Conservation (phyloP, 495 filamentous ascomycete genomes). For the Penicillium crystallinum region DNA sequence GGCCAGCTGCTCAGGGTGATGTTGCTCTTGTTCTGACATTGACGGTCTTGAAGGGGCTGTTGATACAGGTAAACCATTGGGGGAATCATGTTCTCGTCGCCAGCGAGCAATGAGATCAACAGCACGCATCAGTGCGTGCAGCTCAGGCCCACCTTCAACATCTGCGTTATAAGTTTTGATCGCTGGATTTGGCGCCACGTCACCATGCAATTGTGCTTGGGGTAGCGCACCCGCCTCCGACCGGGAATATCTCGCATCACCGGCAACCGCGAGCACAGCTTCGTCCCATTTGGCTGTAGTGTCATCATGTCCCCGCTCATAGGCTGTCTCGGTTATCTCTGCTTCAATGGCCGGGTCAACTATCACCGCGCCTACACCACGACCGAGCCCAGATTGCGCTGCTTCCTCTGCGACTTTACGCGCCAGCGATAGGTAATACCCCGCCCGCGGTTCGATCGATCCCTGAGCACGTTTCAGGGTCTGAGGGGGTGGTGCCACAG, state of each 20-base stretch:
- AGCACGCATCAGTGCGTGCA: constrained; percentile 80
- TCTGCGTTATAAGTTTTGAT: constrained; percentile 28
- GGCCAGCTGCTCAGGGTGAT: background rate
- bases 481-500: constrained; percentile 43
- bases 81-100: constrained; percentile 30
- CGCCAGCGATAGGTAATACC: constrained; percentile 65
- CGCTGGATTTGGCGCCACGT: constrained; percentile 26
- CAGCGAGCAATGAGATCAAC: constrained; percentile 81
- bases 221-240: constrained; percentile 35
- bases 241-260: constrained; percentile 67
- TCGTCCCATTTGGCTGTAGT: constrained; percentile 27
- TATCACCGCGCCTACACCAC: constrained; percentile 75
- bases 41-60: background rate
- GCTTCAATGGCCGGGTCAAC: constrained; percentile 52
- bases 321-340: constrained; percentile 18
- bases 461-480: constrained; percentile 53
- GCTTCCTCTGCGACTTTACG: constrained; percentile 55
- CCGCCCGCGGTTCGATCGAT: constrained; percentile 50
- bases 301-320: constrained; percentile 17
- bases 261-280: constrained; percentile 64
- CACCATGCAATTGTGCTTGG: constrained; percentile 18
- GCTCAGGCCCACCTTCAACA: constrained; percentile 63
- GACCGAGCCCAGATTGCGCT: constrained; percentile 53
- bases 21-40: background rate
- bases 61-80: background rate